A percentile compares a stretch with the other conserved stretches of the same genome.
phyloP scores from a whole-genome alignment of 2,329 filamentous ascomycete genomes.

The Ascochyta lentis region DNA sequence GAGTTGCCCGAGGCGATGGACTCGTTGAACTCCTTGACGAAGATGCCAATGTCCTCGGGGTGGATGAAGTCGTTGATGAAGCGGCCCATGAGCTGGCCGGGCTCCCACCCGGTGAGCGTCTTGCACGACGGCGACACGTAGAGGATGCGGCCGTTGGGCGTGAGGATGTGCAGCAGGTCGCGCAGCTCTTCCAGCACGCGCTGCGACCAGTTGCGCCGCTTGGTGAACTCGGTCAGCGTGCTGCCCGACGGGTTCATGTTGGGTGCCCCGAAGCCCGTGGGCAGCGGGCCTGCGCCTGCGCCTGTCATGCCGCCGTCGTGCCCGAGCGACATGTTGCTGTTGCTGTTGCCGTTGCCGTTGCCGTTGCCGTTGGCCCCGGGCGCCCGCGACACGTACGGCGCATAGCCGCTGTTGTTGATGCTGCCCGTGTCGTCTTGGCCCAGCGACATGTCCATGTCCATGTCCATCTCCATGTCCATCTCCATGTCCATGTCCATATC shows the following conservation, averaged over 20 bases:
- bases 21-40: constrained; percentile 87
- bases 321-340: constrained; percentile 30
- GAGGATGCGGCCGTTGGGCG: constrained; percentile 80
- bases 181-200: constrained; percentile 88
- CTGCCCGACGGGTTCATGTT: constrained; percentile 55
- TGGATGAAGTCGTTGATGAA: constrained; percentile 86
- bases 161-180: constrained; percentile 87
- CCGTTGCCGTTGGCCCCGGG: constrained; percentile 22
- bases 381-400: constrained; percentile 4
- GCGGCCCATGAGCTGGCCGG: constrained; percentile 73
- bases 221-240: constrained; percentile 70
- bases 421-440: constrained; percentile 28
- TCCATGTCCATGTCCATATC: constrained; percentile 45
- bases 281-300: constrained; percentile 62
- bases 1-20: constrained; percentile 81
- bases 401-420: constrained; percentile 27
- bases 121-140: constrained; percentile 85
- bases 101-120: constrained; percentile 75
- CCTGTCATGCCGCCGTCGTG: constrained; percentile 52
- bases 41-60: constrained; percentile 81
- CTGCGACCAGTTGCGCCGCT: constrained; percentile 80
- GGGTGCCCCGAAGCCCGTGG: constrained; percentile 60
- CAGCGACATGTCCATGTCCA: constrained; percentile 49
- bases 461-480: constrained; percentile 52
- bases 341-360: constrained; percentile 21